A percentile compares a stretch with the other conserved stretches of the same genome.
These are phyloP conservation scores for Chalaropsis thielavioides DNA, from an alignment of 2,329 filamentous ascomycete species.

Conservation along the genomic window DNA sequence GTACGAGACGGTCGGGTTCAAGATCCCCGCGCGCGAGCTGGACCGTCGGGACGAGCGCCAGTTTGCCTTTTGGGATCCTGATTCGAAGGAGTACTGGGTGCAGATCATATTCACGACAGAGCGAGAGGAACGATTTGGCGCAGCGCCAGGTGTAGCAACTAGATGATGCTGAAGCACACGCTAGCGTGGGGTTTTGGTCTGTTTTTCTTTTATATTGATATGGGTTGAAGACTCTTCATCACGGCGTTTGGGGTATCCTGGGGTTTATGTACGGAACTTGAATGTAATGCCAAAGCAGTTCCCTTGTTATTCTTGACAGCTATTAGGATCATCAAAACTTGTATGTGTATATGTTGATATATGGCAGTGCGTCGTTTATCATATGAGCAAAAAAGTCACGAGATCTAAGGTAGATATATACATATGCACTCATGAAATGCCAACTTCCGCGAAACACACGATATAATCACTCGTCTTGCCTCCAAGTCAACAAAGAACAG, in stretches of 20 bases:
- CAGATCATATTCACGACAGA: conserved; percentile 98
- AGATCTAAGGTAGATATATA: background rate
- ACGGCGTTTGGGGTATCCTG: conserved; percentile 3
- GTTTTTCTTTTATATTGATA: background rate
- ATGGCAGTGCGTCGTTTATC: background rate
- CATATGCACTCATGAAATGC: background rate
- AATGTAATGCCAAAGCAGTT: background rate
- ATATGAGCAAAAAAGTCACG: background rate
- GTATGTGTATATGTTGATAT: background rate
- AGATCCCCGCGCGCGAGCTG: conserved; percentile 84
- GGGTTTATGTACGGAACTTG: background rate
- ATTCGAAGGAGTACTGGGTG: conserved; percentile 93
- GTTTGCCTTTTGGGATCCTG: conserved; percentile 90
- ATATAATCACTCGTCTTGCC: background rate
- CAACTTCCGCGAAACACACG: background rate
- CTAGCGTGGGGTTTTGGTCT: background rate
- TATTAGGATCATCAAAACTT: background rate
- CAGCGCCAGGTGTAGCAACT: conserved; percentile 44
- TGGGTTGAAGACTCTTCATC: background rate
- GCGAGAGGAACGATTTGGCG: conserved; percentile 75
- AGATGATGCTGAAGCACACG: background rate
- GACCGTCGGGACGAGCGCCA: conserved; percentile 77
- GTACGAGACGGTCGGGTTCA: conserved; percentile 95
- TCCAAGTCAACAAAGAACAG: conserved; percentile 15
- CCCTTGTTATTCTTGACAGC: background rate